Evolutionary conservation across 2,329 filamentous ascomycete species (phyloP).

Genomic region (Cordyceps pruinosa): DNA sequence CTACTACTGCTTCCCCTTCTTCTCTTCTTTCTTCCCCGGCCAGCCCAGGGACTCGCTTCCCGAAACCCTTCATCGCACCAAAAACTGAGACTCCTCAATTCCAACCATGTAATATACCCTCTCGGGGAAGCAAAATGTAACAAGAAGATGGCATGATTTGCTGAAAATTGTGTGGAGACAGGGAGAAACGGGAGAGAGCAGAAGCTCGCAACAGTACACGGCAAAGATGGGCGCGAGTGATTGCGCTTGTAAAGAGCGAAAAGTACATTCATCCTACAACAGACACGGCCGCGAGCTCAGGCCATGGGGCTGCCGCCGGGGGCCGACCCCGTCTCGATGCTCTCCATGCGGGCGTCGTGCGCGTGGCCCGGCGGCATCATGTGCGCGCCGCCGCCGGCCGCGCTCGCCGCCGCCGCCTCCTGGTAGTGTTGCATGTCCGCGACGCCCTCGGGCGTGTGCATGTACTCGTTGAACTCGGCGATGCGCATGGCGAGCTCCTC

Average conservation of each 20-base stretch:
- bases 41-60: too few relatives aligned
- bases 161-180: too few relatives aligned
- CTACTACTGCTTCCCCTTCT: too few relatives aligned
- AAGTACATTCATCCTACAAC: not conserved
- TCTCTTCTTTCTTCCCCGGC: too few relatives aligned
- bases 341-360: not conserved
- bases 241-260: not conserved
- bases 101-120: too few relatives aligned
- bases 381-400: not conserved
- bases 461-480: conserved; percentile 42
- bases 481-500: conserved; percentile 49
- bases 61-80: too few relatives aligned
- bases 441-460: conserved; percentile 21
- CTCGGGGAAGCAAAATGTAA: too few relatives aligned
- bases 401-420: too few relatives aligned
- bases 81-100: too few relatives aligned
- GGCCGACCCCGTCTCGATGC: not conserved
- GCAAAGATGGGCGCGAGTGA: not conserved
- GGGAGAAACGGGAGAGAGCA: too few relatives aligned
- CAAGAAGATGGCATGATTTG: too few relatives aligned
- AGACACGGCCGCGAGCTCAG: not conserved
- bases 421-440: conserved; percentile 13
- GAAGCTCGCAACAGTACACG: too few relatives aligned
- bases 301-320: not conserved
- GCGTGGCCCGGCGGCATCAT: not conserved